A percentile compares a stretch with the other conserved stretches of the same genome.
These are phyloP conservation scores for Parachaetomium inaequale DNA, from an alignment of 495 filamentous ascomycete genomes.

Conservation along the genomic window DNA sequence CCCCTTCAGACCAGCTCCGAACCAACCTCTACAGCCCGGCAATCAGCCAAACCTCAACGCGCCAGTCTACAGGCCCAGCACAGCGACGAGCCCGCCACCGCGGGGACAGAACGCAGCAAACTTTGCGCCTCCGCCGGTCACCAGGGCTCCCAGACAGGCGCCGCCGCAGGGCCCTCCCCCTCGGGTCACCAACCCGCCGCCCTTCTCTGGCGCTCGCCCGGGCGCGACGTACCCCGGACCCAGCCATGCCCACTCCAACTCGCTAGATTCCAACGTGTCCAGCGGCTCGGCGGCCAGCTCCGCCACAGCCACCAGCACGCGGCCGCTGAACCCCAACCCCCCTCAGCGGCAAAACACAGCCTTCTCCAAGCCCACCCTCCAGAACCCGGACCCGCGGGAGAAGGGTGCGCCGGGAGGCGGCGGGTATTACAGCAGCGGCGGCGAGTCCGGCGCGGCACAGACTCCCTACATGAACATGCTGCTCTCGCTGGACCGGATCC, in stretches of 20 bases:
- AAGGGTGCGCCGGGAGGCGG: background rate
- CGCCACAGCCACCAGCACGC: conserved; percentile 5
- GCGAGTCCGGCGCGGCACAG: conserved; percentile 15
- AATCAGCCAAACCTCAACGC: background rate
- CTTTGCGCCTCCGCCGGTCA: background rate
- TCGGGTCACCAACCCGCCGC: background rate
- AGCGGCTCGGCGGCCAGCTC: conserved; percentile 10
- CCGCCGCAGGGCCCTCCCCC: background rate
- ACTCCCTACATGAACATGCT: conserved; percentile 42
- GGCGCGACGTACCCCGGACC: background rate
- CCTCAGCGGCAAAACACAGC: conserved; percentile 1
- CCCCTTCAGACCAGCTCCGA: conserved; percentile 4
- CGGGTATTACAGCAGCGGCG: background rate
- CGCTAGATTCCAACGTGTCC: conserved; percentile 10
- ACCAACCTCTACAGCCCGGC: background rate
- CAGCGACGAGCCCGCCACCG: background rate
- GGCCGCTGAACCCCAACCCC: conserved; percentile 3
- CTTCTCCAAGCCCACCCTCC: background rate
- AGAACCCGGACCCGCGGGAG: background rate
- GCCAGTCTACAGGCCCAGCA: conserved; percentile 10
- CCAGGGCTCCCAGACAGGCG: conserved; percentile 1
- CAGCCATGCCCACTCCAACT: conserved; percentile 12
- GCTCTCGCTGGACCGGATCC: conserved; percentile 37
- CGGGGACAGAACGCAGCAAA: background rate
- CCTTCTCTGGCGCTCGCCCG: background rate